Evolutionary conservation across 2,329 filamentous ascomycete genomes (phyloP), one percentile per base, ranked within the genome.

Genomic region (Fusarium subglutinans): DNA sequence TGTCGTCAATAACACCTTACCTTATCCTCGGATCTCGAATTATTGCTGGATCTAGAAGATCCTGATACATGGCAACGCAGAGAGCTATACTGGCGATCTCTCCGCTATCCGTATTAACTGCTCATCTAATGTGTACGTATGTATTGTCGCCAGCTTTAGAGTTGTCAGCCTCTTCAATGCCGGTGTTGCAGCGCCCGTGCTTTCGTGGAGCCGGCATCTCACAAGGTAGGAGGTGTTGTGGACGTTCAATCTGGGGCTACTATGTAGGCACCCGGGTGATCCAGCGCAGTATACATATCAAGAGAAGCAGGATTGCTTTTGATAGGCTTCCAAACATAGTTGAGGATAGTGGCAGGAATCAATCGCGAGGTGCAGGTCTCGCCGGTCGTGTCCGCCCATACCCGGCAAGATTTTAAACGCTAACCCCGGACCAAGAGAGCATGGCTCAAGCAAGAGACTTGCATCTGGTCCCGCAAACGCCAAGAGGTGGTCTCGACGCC

Each of bases 351-450:
- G 48, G 45, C 54, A 44, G 61, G 65, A 47, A 60, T 65, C 64
- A 69, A 48, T 50, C 45, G 48, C 43, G 38, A 63, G 64, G 22
- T 66, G 33, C 62, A 56, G 64, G 57, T 33, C 70, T 63, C 72
- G 68, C 74, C 43, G 66, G 57, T 30, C 55, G 55, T 54, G 53
- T 47, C 62, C 69, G 51, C 57, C 56, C 50, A 63, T 61, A 67
- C 47, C 71, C 60, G 69, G 65, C 47, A 63, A 45, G 61, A 65
- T 51, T 73, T 71, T 71, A 62, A 69, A 71, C 74, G 66, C 70
- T 72, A 66, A 72, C 38, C 62, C 74, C 63, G 56, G 72, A 66
- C 66, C 43, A 75, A 61, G 22, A 51, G 57, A 24, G n/a, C 33
- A 72, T 60, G 47, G 57, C 70, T 65, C 47, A 70, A 71, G 69